Evolutionary conservation across 495 filamentous ascomycete species (phyloP), one percentile per base, ranked within the genome.

Genomic region (Terfezia boudieri): DNA sequence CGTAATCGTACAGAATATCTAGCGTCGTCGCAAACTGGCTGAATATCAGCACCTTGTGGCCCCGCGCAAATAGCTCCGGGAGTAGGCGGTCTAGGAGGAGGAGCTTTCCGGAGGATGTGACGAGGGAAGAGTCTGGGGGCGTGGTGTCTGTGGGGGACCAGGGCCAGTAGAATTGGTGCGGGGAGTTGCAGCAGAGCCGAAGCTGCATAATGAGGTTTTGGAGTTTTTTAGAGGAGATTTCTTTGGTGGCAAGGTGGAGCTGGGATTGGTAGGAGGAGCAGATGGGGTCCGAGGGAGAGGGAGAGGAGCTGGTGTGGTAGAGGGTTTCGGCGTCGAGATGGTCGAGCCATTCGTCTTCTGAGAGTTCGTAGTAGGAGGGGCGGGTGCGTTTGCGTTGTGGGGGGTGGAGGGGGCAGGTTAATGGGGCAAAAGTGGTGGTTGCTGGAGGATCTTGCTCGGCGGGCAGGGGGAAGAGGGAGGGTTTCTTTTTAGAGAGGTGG

Each of bases 141-240:
- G 62, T 61, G 26, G 72, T 69, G 20, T 70, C 61, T 49, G 64
- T 68, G 8, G 68, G 61, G 16, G 66, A 68, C 78, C 86, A 98
- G 0, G 90, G 90, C 71, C 86, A 90, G 69, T 88, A 95, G 70
- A 98, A 96, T 61, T 94, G 89, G 67, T 95, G 89, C 0, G 90
- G 90, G 2, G 76, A 82, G 67, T 98, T 92, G 69, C 92, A 96
- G 49, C 81, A 83, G 2, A 94, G 77, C 7, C 90, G 83, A 11
- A 95, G 79, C 67, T 98, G 90, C 75, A 95, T 81, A 26, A 96
- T 67, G 0, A 88, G 85, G 61, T 98, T 98, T 57, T 92, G 88
- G 26, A 98, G 76, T 65, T 95, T 95, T 71, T 96, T 98, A 32
- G 75, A 75, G n/a, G 76, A 68, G 35, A 95, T 84, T 66, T 94